Evolutionary conservation across 1,284 basidiomycete species (phyloP).

Genomic region (Cerrena zonata): DNA sequence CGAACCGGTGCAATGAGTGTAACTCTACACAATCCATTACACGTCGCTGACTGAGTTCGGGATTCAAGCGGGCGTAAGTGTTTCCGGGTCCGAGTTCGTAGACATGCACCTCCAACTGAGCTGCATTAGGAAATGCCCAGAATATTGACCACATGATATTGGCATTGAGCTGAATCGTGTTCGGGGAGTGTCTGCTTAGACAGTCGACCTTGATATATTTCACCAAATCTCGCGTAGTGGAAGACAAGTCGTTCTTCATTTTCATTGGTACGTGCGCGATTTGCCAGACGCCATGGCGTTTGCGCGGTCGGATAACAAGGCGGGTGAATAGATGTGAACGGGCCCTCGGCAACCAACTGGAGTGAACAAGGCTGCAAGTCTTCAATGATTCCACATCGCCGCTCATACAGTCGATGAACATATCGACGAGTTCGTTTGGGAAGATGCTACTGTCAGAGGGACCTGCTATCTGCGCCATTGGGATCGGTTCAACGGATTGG

Average conservation of each 20-base stretch:
- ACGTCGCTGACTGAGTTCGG: not conserved
- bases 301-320: not conserved
- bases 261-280: not conserved
- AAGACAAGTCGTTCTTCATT: too few species aligned
- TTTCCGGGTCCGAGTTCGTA: too few species aligned
- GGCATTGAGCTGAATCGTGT: too few species aligned
- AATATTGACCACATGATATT: too few species aligned
- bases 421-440: slow-evolving; percentile 4
- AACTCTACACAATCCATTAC: not conserved
- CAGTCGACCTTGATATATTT: too few species aligned
- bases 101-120: too few species aligned
- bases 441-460: too few species aligned
- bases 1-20: not conserved
- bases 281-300: not conserved
- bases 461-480: too few species aligned
- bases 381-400: not conserved
- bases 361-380: not conserved
- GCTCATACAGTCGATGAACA: slow-evolving; percentile 1
- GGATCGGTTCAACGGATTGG: too few species aligned
- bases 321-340: slow-evolving; percentile 1
- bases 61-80: not conserved
- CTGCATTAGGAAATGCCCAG: too few species aligned
- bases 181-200: too few species aligned
- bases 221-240: too few species aligned
- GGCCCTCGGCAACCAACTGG: not conserved